Conservation (phyloP, 2,329 filamentous ascomycete genomes). For the Paraphoma sp. region DNA sequence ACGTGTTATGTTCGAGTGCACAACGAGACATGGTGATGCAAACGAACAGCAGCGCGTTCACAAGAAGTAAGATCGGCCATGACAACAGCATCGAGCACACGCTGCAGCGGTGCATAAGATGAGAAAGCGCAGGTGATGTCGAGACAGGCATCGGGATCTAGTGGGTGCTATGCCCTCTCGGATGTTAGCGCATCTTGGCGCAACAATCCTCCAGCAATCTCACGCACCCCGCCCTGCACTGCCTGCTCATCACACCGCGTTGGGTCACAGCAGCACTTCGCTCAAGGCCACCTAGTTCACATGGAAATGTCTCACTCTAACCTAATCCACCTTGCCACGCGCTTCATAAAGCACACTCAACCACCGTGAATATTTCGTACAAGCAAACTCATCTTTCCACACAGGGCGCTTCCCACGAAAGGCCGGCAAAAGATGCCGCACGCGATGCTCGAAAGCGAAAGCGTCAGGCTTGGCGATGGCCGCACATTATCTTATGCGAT, state of each 20-base stretch:
- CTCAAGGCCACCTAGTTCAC: neutral
- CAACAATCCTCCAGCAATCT: neutral
- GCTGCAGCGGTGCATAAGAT: too few relatives aligned
- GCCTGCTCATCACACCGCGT: neutral
- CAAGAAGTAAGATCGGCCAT: too few relatives aligned
- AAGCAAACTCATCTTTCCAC: neutral
- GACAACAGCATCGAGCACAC: too few relatives aligned
- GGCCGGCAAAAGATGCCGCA: slow-evolving; percentile 4
- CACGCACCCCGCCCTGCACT: neutral
- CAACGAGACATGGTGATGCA: too few relatives aligned
- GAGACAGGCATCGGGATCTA: neutral
- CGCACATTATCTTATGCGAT: slow-evolving; percentile 54
- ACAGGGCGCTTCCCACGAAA: neutral
- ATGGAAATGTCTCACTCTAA: neutral
- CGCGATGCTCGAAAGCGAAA: slow-evolving; percentile 31
- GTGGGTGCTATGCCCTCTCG: neutral
- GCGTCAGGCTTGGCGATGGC: slow-evolving; percentile 41
- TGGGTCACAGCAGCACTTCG: neutral
- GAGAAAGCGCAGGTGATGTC: neutral
- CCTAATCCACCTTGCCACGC: neutral
- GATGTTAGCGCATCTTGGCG: neutral
- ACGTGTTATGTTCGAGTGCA: too few relatives aligned
- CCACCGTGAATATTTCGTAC: neutral
- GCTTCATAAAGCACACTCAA: neutral
- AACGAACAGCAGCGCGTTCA: too few relatives aligned